Evolutionary conservation across 768 basidiomycete genomes (phyloP), one percentile per base, ranked within the genome.

Genomic region (Gymnopilus dilepis): DNA sequence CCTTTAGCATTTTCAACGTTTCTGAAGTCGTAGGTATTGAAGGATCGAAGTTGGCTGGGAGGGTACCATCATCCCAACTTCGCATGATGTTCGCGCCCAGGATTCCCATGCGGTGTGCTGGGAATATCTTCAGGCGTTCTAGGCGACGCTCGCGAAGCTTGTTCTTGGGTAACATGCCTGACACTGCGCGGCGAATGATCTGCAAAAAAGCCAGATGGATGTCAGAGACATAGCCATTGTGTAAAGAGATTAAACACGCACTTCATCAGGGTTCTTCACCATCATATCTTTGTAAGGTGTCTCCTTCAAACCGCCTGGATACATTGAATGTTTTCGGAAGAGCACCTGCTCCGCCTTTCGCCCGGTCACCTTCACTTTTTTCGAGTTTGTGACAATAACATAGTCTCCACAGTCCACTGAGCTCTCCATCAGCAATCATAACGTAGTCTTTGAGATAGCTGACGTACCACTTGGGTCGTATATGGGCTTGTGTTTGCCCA

Each of bases 401-500:
- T 98, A 98, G 86, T 99, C 97, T 8, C 97, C 97, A 58, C 94
- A 95, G 76, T 99, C 97, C 65, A 92, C 97, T 97, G 63, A 13
- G 55, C 30, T 28, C 33, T 12, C 31, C 1, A 21, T 38, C 53
- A 12, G 45, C 34, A 8, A 59, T n/a, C 3, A 48, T 19, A 6
- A 12, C 38, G 28, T 26, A 50, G 6, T 33, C 22, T 31, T 17
- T 17, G 12, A 38, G 26, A 13, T 21, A 31, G 15, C 5, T 28
- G 61, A 78, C 90, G 60, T 63, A 95, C 97, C 86, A 65, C 90
- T 84, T 9, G 94, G 94, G 76, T 99, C 95, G 69, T 93, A 99
- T 40, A 96, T 94, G 6, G 97, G 96, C 72, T 99, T 99, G 76
- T 99, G 95, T 78, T 99, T 99, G 71, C 97, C 97, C 97, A 98